These are phyloP conservation scores for Suhomyces sp. DNA, from an alignment of 805 yeast species.

Conservation along the genomic window DNA sequence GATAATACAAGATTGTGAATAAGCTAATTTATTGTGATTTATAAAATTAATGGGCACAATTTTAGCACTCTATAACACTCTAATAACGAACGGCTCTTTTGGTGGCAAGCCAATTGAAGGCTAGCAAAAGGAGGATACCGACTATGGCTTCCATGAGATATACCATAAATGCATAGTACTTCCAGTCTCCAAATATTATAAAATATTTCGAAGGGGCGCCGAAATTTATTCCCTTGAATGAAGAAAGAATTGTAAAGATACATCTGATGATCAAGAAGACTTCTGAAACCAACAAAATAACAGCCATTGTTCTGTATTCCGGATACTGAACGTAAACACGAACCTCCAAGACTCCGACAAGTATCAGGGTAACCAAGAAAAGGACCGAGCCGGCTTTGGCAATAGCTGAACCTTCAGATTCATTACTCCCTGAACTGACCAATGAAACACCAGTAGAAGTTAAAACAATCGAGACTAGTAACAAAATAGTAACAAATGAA, in stretches of 20 bases:
- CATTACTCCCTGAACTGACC: neutral
- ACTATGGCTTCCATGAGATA: slow-evolving; percentile 7
- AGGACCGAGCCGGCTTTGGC: slow-evolving; percentile 2
- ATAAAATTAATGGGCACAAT: neutral
- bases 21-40: neutral
- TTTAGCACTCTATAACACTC: neutral
- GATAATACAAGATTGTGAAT: neutral
- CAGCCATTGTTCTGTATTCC: neutral
- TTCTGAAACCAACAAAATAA: neutral
- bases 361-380: slow-evolving; percentile 2
- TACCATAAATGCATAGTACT: slow-evolving; percentile 9
- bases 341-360: neutral
- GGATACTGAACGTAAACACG: neutral
- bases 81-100: neutral
- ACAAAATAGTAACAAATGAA: slow-evolving; percentile 1
- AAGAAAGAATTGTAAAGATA: neutral
- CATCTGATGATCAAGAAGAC: slow-evolving; percentile 7
- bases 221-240: slow-evolving; percentile 6
- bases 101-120: slow-evolving; percentile 6
- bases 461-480: slow-evolving; percentile 3
- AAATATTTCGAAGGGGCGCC: slow-evolving; percentile 2
- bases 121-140: neutral
- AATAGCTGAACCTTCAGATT: neutral
- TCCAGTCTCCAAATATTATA: slow-evolving; percentile 8
- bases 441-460: slow-evolving; percentile 2